Evolutionary conservation across 2,329 filamentous ascomycete species (phyloP).

Genomic region (Colletotrichum salicis): DNA sequence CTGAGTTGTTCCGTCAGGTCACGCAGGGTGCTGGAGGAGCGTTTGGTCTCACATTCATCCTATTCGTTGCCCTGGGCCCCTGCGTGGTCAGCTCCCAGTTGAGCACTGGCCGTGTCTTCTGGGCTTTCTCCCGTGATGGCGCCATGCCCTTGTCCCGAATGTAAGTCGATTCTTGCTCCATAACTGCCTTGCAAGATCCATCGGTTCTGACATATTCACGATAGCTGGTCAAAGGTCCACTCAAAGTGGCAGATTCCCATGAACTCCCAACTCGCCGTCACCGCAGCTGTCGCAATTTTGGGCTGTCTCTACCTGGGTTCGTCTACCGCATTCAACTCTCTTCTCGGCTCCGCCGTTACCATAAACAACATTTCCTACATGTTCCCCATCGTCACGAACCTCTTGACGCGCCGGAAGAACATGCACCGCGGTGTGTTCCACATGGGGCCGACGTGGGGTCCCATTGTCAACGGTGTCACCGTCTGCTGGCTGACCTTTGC

Average conservation of each 20-base stretch:
- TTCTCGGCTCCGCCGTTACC: slow-evolving; percentile 50
- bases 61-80: slow-evolving; percentile 55
- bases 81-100: slow-evolving; percentile 50
- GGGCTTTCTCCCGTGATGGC: slow-evolving; percentile 57
- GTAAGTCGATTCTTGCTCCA: slow-evolving; percentile 37
- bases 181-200: slow-evolving; percentile 30
- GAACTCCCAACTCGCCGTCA: slow-evolving; percentile 49
- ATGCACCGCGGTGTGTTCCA: slow-evolving; percentile 53
- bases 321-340: slow-evolving; percentile 56
- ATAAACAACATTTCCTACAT: slow-evolving; percentile 58
- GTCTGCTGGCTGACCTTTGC: slow-evolving; percentile 52
- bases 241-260: slow-evolving; percentile 48
- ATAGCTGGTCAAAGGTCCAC: slow-evolving; percentile 50
- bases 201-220: neutral
- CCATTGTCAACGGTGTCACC: slow-evolving; percentile 49
- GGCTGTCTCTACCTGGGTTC: slow-evolving; percentile 56
- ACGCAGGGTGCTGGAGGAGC: slow-evolving; percentile 52
- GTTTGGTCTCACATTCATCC: slow-evolving; percentile 53
- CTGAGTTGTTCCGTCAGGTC: slow-evolving; percentile 58
- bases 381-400: slow-evolving; percentile 57
- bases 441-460: slow-evolving; percentile 46
- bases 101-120: slow-evolving; percentile 47
- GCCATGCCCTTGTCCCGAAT: slow-evolving; percentile 50
- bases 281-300: slow-evolving; percentile 48
- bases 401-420: slow-evolving; percentile 50